These are phyloP conservation scores for Arxiozyma telluris DNA, from an alignment of 1,139 yeast species.

Conservation along the genomic window DNA sequence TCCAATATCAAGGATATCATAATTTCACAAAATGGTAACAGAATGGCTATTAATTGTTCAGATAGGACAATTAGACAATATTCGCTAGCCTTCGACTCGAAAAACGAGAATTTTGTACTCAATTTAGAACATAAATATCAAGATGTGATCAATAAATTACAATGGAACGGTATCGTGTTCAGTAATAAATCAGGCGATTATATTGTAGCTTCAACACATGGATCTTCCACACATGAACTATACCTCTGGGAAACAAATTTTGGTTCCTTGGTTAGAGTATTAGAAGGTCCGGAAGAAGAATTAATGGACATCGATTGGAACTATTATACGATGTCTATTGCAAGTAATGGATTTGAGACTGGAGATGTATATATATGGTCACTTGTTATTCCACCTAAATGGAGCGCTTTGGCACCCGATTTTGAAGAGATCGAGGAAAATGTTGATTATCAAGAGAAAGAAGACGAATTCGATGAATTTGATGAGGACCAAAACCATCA, in stretches of 20 bases:
- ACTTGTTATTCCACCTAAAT: slow-evolving; percentile 74
- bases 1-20: slow-evolving; percentile 66
- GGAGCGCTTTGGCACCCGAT: slow-evolving; percentile 97
- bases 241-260: slow-evolving; percentile 89
- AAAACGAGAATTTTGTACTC: slow-evolving; percentile 37
- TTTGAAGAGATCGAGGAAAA: slow-evolving; percentile 92
- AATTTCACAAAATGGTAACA: slow-evolving; percentile 57
- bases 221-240: slow-evolving; percentile 77
- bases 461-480: slow-evolving; percentile 83
- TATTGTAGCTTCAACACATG: slow-evolving; percentile 79
- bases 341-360: slow-evolving; percentile 82
- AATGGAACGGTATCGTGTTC: slow-evolving; percentile 79
- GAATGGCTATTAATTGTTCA: slow-evolving; percentile 68
- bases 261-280: slow-evolving; percentile 79
- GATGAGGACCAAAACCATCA: slow-evolving; percentile 55
- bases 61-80: slow-evolving; percentile 75
- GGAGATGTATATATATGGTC: slow-evolving; percentile 83
- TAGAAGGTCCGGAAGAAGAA: slow-evolving; percentile 88
- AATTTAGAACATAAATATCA: slow-evolving; percentile 78
- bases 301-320: slow-evolving; percentile 84
- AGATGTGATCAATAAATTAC: slow-evolving; percentile 79
- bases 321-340: slow-evolving; percentile 60
- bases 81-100: slow-evolving; percentile 35
- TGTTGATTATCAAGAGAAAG: slow-evolving; percentile 77
- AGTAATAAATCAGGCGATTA: slow-evolving; percentile 74